Evolutionary conservation across 2,329 filamentous ascomycete genomes (phyloP).

Genomic region (Pseudopyricularia cyperi): DNA sequence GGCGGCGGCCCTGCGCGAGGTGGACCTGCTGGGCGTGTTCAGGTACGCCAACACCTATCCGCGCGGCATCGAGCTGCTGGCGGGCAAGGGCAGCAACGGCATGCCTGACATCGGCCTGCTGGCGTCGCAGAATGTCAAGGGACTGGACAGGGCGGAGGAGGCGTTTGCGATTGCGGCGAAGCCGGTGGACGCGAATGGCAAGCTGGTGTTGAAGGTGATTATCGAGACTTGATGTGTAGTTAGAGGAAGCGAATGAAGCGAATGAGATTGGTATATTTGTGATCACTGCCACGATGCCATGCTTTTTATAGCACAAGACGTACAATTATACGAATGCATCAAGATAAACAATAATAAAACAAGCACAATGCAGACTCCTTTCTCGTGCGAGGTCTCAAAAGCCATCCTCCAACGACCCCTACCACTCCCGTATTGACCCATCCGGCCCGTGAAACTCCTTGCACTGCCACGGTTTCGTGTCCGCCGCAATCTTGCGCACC

Average conservation of each 20-base stretch:
- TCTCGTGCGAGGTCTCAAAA: too few relatives aligned
- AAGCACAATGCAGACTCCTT: too few relatives aligned
- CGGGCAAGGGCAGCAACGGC: conserved; percentile 23
- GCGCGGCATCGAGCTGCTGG: conserved; percentile 21
- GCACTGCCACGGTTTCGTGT: conserved; percentile 37
- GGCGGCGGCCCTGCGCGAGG: conserved; percentile 31
- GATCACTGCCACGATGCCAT: too few relatives aligned
- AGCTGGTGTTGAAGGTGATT: conserved; percentile 64
- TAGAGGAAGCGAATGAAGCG: neutral
- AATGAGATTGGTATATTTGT: neutral
- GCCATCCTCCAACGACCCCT: too few relatives aligned
- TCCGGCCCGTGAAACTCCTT: conserved; percentile 47
- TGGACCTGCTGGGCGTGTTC: conserved; percentile 41
- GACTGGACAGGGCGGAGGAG: conserved; percentile 46
- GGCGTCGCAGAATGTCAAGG: conserved; percentile 58
- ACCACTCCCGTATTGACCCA: conserved; percentile 48
- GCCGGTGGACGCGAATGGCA: conserved; percentile 55
- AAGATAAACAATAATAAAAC: too few relatives aligned
- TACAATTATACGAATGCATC: too few relatives aligned
- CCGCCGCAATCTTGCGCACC: conserved; percentile 37
- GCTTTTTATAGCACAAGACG: too few relatives aligned
- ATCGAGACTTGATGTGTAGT: conserved; percentile 26
- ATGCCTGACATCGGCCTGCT: conserved; percentile 54
- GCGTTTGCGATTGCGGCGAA: conserved; percentile 63
- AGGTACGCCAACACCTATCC: conserved; percentile 26